phyloP scores from a whole-genome alignment of 306 rosid species.

The Parietaria judaica region DNA sequence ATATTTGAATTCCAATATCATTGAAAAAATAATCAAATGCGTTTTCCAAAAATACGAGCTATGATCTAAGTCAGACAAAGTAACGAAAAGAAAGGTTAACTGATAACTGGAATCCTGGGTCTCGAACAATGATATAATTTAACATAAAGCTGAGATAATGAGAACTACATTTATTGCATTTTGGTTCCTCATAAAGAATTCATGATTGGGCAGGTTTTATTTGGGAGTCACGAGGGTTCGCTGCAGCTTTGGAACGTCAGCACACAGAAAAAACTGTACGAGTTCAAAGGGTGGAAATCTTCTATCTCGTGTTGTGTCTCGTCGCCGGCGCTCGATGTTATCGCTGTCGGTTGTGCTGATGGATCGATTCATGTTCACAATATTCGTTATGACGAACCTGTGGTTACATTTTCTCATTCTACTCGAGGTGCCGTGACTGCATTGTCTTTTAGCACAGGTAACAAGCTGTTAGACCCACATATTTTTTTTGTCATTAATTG shows the following conservation, averaged over 20 bases:
- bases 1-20: no score
- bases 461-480: background rate
- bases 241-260: slow-evolving; percentile 93
- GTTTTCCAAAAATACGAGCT: no score
- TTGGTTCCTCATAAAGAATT: background rate
- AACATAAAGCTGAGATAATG: background rate
- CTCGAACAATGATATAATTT: slow-evolving; percentile 2
- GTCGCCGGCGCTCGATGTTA: slow-evolving; percentile 84
- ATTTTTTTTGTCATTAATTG: no score
- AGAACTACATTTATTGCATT: background rate
- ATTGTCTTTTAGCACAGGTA: slow-evolving; percentile 85
- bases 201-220: slow-evolving; percentile 44
- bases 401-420: slow-evolving; percentile 76
- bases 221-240: slow-evolving; percentile 83
- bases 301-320: slow-evolving; percentile 65
- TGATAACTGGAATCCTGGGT: no score
- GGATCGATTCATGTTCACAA: slow-evolving; percentile 80
- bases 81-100: no score
- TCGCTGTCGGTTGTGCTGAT: slow-evolving; percentile 88
- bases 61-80: no score
- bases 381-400: slow-evolving; percentile 67
- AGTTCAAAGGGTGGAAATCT: slow-evolving; percentile 91
- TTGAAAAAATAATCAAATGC: no score
- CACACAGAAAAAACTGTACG: slow-evolving; percentile 65
- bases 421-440: slow-evolving; percentile 89